Evolutionary conservation across 148 eudicot species (phyloP).

Genomic region (Arctostaphylos glauca): DNA sequence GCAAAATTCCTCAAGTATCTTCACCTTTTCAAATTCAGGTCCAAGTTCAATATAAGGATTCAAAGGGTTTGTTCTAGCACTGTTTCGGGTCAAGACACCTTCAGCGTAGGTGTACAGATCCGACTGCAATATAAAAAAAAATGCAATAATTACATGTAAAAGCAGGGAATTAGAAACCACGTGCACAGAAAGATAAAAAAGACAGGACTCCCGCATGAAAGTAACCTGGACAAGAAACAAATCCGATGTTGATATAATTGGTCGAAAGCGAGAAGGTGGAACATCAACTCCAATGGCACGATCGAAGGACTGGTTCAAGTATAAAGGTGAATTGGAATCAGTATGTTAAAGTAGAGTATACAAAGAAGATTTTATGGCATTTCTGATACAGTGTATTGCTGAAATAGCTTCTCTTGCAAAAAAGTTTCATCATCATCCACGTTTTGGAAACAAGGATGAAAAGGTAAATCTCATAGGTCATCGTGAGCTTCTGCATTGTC

Average conservation of each 20-base stretch:
- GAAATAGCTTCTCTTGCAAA: conserved; percentile 12
- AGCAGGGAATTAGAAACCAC: conserved; percentile 3
- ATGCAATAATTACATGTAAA: not conserved
- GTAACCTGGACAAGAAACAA: conserved; percentile 47
- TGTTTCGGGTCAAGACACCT: conserved; percentile 34
- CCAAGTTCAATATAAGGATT: conserved; percentile 49
- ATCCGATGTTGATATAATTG: conserved; percentile 41
- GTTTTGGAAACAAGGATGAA: not conserved
- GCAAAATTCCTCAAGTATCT: not conserved
- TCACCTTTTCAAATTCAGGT: conserved; percentile 46
- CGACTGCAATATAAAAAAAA: conserved; percentile 39
- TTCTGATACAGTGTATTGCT: not conserved
- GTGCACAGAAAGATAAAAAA: not conserved
- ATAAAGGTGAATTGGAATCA: conserved; percentile 17
- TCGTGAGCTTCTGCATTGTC: not conserved
- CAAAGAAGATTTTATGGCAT: conserved; percentile 9
- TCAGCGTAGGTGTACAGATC: conserved; percentile 34
- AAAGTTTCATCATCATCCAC: not conserved
- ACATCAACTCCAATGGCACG: conserved; percentile 30
- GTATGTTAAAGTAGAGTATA: conserved; percentile 5
- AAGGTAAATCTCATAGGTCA: not conserved
- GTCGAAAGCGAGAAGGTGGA: conserved; percentile 39
- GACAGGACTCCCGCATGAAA: not conserved
- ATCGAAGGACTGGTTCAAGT: conserved; percentile 29
- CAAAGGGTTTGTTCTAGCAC: conserved; percentile 34